Evolutionary conservation across 2,329 filamentous ascomycete species (phyloP), one percentile per base, ranked within the genome.

Genomic region (Dothistroma septosporum): DNA sequence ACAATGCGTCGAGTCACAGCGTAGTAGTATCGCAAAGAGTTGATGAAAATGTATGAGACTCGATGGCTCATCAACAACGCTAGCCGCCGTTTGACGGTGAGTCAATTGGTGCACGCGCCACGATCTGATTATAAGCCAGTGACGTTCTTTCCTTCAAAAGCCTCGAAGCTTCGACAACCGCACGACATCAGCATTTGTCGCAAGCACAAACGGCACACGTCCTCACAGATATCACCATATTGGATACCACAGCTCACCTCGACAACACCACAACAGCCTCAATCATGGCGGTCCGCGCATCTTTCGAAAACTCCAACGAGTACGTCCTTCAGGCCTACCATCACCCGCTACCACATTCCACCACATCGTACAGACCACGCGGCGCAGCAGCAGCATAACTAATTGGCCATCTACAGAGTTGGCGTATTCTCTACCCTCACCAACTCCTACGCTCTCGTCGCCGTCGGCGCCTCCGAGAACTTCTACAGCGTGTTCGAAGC

Each of bases 401-500:
- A 49, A 56, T 19, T 48, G 54, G 48, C n/a, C 10, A n/a, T 49
- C 37, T 33, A 5, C 73, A 97, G 92, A 81, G 90, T 99, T 75
- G 94, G 94, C 76, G 94, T 97, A 75, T 99, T 99, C 79, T 81
- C 92, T 63, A 96, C 91, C 64, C 89, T 99, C 75, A 99, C 94
- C 70, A 99, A 99, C 80, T 93, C 91, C 62, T 99, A 96, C 79
- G 92, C 92, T 70, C 84, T 99, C 72, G 91, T 97, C 70, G 92
- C 93, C 67, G 86, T 96, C 68, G 94, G 94, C 74, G 92, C 91
- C 71, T 96, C 91, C 74, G 92, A 97, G 83, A 97, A 97, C 85
- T 99, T 99, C 79, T 97, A 97, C 87, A 91, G 91, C 82, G 86
- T 97, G 76, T 97, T 99, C 80, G 94, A 99, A 83, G 88, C 93